Conservation (phyloP, 176 grass and related monocot genomes). For the Paspalum vaginatum region DNA sequence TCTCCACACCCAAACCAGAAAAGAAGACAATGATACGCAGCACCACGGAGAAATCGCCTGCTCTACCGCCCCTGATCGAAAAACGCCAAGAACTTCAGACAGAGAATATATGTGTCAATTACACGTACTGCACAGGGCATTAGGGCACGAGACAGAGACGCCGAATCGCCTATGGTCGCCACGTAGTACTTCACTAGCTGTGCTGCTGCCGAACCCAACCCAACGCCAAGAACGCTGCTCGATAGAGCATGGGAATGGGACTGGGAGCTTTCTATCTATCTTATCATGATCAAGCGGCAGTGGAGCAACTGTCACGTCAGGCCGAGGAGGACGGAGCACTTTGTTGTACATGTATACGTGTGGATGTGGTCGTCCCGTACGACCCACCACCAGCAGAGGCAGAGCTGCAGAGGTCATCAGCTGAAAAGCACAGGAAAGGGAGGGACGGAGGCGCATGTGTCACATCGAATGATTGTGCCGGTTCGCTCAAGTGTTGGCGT, state of each 20-base stretch:
- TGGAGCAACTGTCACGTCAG: background rate
- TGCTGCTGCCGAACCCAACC: background rate
- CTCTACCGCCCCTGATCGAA: background rate
- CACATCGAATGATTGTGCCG: too few species aligned
- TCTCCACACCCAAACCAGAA: constrained; percentile 4
- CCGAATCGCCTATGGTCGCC: background rate
- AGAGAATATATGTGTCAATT: background rate
- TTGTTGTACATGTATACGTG: too few species aligned
- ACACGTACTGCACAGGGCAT: too few species aligned
- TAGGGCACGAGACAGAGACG: background rate
- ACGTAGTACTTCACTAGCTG: too few species aligned
- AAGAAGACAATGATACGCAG: background rate
- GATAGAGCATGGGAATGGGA: background rate
- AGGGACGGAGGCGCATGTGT: too few species aligned
- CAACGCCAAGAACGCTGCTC: background rate
- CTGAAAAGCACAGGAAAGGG: too few species aligned
- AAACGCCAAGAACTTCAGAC: background rate
- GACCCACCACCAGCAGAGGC: too few species aligned
- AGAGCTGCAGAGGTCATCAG: too few species aligned
- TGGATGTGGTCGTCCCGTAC: too few species aligned
- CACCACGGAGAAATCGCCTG: background rate
- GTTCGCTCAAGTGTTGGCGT: too few species aligned
- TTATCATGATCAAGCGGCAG: background rate
- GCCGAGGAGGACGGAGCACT: background rate
- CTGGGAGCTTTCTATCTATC: background rate